A percentile compares a stretch with the other conserved stretches of the same genome.
phyloP scores from a whole-genome alignment of 805 yeast genomes.

The Wickerhamiella sergipiensis region DNA sequence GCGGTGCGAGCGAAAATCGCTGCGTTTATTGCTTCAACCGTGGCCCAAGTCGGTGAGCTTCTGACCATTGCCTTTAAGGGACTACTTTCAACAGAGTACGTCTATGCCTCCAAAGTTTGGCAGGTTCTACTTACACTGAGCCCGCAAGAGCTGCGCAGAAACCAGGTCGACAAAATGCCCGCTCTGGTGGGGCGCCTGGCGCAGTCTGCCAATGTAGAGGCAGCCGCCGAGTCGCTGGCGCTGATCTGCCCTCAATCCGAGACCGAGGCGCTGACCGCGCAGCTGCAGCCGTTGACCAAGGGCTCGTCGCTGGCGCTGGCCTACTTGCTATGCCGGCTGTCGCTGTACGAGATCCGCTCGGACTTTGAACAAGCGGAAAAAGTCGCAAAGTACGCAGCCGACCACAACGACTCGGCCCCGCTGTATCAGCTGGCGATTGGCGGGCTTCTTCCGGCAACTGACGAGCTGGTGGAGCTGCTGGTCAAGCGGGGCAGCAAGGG shows the following conservation, averaged over 20 bases:
- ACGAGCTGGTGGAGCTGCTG: slow-evolving; percentile 6
- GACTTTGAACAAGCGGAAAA: not conserved
- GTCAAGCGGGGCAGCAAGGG: slow-evolving; percentile 27
- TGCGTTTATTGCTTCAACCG: not conserved
- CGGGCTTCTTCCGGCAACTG: slow-evolving; percentile 24
- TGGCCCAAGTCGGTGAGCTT: not conserved
- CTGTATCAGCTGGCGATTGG: slow-evolving; percentile 28
- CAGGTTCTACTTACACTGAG: not conserved
- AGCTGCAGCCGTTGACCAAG: slow-evolving; percentile 4
- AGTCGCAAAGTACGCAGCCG: not conserved
- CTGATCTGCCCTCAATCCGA: not conserved
- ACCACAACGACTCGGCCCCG: slow-evolving; percentile 8
- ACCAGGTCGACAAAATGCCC: not conserved
- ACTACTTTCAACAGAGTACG: not conserved
- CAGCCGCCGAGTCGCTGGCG: slow-evolving; percentile 8
- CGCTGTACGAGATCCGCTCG: not conserved
- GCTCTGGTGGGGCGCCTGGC: not conserved
- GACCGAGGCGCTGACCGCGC: not conserved
- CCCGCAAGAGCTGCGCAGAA: not conserved
- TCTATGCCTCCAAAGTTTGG: not conserved
- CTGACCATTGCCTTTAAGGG: not conserved
- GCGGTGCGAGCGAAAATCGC: not conserved
- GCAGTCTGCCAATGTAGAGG: not conserved
- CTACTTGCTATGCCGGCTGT: not conserved
- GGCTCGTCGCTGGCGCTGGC: not conserved